Conservation (phyloP, 345 rosid species). For the Alliaria petiolata region DNA sequence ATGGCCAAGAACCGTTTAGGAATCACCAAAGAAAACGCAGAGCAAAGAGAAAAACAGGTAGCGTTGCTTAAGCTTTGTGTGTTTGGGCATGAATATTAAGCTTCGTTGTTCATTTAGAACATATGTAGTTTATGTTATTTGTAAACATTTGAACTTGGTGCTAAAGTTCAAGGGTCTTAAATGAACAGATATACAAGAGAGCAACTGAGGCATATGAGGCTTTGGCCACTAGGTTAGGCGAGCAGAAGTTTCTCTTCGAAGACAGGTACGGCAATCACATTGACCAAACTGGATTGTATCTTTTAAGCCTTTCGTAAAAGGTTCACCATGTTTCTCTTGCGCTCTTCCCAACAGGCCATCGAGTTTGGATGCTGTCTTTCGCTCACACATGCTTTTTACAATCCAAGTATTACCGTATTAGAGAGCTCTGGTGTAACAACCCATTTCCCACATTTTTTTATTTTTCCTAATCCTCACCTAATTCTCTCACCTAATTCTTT, state of each 20-base stretch:
- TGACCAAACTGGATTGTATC: background rate
- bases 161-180: background rate
- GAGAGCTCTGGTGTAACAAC: too few relatives aligned
- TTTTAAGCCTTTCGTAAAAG: background rate
- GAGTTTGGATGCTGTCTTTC: slow-evolving; percentile 77
- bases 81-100: background rate
- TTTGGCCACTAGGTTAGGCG: slow-evolving; percentile 80
- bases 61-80: background rate
- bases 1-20: slow-evolving; percentile 68
- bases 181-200: slow-evolving; percentile 68
- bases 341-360: slow-evolving; percentile 57
- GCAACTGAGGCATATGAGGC: slow-evolving; percentile 71
- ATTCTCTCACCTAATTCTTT: too few relatives aligned
- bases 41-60: slow-evolving; percentile 70
- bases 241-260: slow-evolving; percentile 63
- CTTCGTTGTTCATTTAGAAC: background rate
- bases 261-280: slow-evolving; percentile 46
- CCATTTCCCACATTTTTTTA: too few relatives aligned
- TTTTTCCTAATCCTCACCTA: too few relatives aligned
- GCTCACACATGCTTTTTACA: slow-evolving; percentile 63
- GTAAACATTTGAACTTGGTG: background rate
- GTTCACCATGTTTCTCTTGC: background rate
- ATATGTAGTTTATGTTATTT: background rate
- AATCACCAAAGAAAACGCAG: slow-evolving; percentile 66
- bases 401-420: slow-evolving; percentile 79